These are phyloP conservation scores for Babesia ovis DNA, from an alignment of 169 alveolate species.

Conservation along the genomic window DNA sequence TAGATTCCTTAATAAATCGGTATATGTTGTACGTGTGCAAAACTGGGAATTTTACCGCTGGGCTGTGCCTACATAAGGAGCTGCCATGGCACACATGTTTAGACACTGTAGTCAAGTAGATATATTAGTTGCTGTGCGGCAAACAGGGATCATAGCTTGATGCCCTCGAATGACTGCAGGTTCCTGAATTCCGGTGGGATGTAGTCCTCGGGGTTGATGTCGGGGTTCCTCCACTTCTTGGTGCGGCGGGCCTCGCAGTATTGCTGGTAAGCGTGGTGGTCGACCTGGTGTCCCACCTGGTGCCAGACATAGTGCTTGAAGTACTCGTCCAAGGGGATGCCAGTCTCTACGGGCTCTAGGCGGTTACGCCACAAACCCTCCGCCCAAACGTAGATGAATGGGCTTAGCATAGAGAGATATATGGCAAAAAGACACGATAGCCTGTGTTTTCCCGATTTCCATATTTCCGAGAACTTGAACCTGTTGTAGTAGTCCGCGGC, in stretches of 20 bases:
- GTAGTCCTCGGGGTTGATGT: slow-evolving; percentile 83
- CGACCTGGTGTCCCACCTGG: slow-evolving; percentile 79
- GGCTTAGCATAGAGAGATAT: slow-evolving; percentile 50
- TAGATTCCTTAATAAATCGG: too few relatives aligned
- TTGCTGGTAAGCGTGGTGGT: slow-evolving; percentile 85
- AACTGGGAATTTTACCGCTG: too few relatives aligned
- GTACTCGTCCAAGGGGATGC: slow-evolving; percentile 76
- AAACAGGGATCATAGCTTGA: slow-evolving; percentile 21
- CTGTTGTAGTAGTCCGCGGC: slow-evolving; percentile 65
- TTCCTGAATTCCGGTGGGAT: slow-evolving; percentile 83
- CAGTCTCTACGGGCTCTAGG: slow-evolving; percentile 76
- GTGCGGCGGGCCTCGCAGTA: slow-evolving; percentile 86
- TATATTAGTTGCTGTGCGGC: too few relatives aligned
- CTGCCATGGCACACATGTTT: too few relatives aligned
- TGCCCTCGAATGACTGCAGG: slow-evolving; percentile 55
- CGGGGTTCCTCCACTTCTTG: slow-evolving; percentile 81
- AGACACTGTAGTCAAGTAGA: too few relatives aligned
- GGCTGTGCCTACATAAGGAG: too few relatives aligned
- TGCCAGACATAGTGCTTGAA: slow-evolving; percentile 81
- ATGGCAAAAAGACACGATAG: slow-evolving; percentile 43
- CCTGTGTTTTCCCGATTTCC: slow-evolving; percentile 73
- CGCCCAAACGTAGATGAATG: slow-evolving; percentile 55
- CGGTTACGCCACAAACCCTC: slow-evolving; percentile 69
- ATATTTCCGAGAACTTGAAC: slow-evolving; percentile 58
- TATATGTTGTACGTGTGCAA: too few relatives aligned